Evolutionary conservation across 78 protist genomes (phyloP).

Genomic region (Anaeramoeba flamelloides): DNA sequence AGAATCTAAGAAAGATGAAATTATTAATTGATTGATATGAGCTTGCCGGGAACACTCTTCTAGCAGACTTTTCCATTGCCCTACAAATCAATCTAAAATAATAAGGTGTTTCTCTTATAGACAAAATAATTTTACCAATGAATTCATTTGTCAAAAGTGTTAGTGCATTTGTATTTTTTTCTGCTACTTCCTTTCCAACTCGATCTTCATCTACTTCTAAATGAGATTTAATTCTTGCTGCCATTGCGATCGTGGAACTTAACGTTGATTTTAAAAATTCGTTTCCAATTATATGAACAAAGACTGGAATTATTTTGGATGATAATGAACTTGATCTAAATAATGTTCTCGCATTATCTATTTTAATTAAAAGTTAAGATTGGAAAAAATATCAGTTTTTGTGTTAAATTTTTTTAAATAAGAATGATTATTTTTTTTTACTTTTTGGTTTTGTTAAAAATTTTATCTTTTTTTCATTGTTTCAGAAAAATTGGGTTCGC

Average conservation of each 20-base stretch:
- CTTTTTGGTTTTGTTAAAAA: too few relatives aligned
- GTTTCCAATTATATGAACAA: not conserved
- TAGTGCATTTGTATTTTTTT: not conserved
- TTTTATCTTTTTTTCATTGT: too few relatives aligned
- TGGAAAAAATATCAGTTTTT: too few relatives aligned
- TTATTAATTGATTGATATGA: not conserved
- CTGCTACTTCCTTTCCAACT: constrained; percentile 1
- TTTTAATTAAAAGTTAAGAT: not conserved
- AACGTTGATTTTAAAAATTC: not conserved
- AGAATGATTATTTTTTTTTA: too few relatives aligned
- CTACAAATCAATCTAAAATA: not conserved
- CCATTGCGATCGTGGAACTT: not conserved
- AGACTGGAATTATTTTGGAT: not conserved
- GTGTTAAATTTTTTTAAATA: too few relatives aligned
- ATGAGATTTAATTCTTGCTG: not conserved
- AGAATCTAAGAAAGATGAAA: not conserved
- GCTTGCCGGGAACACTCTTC: not conserved
- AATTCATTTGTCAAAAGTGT: not conserved
- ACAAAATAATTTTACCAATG: not conserved
- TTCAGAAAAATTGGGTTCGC: too few relatives aligned
- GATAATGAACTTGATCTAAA: not conserved
- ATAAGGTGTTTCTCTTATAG: not conserved
- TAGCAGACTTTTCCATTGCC: not conserved
- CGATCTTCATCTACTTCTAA: not conserved
- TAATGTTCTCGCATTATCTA: not conserved